Conservation (phyloP, 352 stramenopile genomes). For the Phytophthora melonis region DNA sequence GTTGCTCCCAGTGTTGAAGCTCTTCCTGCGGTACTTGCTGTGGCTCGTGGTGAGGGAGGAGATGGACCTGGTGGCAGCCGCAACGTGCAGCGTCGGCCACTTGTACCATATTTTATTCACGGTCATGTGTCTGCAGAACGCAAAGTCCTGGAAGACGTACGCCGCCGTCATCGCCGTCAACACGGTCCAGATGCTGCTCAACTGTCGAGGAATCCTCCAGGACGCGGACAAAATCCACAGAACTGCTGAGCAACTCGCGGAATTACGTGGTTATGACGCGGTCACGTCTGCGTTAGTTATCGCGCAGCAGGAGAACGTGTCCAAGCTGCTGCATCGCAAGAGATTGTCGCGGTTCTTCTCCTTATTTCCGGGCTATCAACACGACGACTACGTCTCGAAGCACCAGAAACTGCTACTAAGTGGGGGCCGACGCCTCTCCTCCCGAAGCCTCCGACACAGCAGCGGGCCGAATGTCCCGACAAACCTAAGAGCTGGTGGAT, state of each 20-base stretch:
- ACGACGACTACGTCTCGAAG: constrained; percentile 2
- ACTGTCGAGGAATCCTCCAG: constrained; percentile 21
- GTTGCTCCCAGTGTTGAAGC: constrained; percentile 47
- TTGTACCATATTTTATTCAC: constrained; percentile 56
- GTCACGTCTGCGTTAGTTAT: constrained; percentile 8
- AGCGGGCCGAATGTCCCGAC: not conserved
- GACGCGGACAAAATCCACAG: not conserved
- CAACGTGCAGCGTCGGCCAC: constrained; percentile 32
- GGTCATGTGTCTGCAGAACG: constrained; percentile 46
- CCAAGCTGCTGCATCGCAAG: constrained; percentile 16
- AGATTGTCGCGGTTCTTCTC: constrained; percentile 22
- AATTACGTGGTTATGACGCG: not conserved
- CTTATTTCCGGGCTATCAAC: constrained; percentile 25
- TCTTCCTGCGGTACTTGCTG: constrained; percentile 27
- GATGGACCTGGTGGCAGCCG: constrained; percentile 31
- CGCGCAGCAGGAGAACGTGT: constrained; percentile 14
- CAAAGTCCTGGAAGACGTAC: constrained; percentile 43
- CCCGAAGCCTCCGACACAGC: not conserved
- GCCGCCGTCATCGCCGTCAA: constrained; percentile 33
- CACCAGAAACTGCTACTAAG: not conserved
- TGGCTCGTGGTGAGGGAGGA: constrained; percentile 26
- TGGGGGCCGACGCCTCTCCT: not conserved
- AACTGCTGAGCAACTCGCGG: not conserved
- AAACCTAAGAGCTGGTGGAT: not conserved
- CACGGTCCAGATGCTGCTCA: constrained; percentile 35